Base-by-base conservation (phyloP, 495 filamentous ascomycete species). In the Paragyromitra xinjiangensis region DNA sequence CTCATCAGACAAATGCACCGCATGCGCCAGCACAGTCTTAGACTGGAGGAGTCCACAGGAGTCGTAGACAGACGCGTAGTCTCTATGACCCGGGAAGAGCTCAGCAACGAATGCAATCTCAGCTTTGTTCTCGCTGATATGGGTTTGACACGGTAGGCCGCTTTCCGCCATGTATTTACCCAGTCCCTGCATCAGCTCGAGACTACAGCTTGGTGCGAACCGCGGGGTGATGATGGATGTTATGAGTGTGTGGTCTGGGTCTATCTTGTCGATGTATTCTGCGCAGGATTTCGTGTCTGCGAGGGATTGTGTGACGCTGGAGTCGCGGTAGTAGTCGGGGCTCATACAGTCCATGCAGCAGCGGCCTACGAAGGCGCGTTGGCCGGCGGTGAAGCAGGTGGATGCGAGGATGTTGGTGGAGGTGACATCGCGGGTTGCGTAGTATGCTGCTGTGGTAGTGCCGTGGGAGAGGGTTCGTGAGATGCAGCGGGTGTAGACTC, bases 361-460 rank as follows among this genome's bases (percentile, higher is more conserved):
- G 68, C 95, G 89, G 66, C 95, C 95, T 69, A 99, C 88, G 79
- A 98, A 92, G 42, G 95, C 95, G 69, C 95, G 88, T 83, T 98
- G 95, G 58, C 95, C 95, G 29, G 86, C 86, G 0, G 83, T 80
- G 34, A 92, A 87, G 81, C 93, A 95, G 61, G 97, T 88, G 56
- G 91, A 88, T 2, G 95, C 92, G 29, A 99, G 91, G 5, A 96
- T 88, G 84, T 97, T 97, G 7, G 95, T 99, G 3, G 92, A 87
- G 0, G 88, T 83, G 16, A 93, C 91, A 84, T 94, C 89, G 74
- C 92, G 89, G 53, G 95, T 98, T 51, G 94, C 94, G 85, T 93
- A 98, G 86, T 98, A 99, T 40, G 93, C 89, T 3, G 93, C 94
- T 11, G 89, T 93, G 0, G 95, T 99, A 26, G 95, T 99, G 72